Evolutionary conservation across 768 basidiomycete species (phyloP), one percentile per base, ranked within the genome.

Genomic region (Cystofilobasidium bisporidii): DNA sequence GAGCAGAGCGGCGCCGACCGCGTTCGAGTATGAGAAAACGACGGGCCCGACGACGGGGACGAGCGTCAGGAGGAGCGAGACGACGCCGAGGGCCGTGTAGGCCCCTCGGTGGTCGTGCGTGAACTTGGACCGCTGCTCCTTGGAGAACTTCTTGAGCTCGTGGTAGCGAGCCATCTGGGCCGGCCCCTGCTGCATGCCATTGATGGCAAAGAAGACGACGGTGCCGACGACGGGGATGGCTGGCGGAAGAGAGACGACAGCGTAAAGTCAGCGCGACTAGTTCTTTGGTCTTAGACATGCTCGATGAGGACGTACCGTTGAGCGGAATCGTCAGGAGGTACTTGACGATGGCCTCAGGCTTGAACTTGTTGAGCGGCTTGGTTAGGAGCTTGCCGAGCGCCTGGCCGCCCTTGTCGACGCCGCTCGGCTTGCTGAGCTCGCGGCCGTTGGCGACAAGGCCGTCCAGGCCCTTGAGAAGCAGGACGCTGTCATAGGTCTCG

Each of bases 141-240:
- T 2, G 17, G 2, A 1, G 30, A 22, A 20, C 43, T 66, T 36
- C 47, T 66, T 66, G 47, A 66, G 65, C 33, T 66, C 58, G 24
- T 60, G 58, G 40, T 66, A 66, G 5, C 65, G 58, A 8, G 43
- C 43, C 58, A 66, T 60, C n/a, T 47, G 65, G 2, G 33, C 26
- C 0, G 65, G 65, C n/a, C 65, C 65, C 9, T 45, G 58, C 20
- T 50, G 43, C 33, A 47, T 50, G 43, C 67, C 67, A 47, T 68
- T 68, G 61, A 63, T 38, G 12, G 38, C 32, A 41, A 63, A 68
- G 56, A 68, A 68, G 55, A 68, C 40, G 61, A 53, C 40, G 0
- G 67, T 68, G 24, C 67, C 67, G 45, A 63, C 48, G n/a, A 68
- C 10, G 26, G 67, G 67, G 41, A 68, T 68, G 28, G 67, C 67